Evolutionary conservation across 768 basidiomycete species (phyloP).

Genomic region (Chalciporus chontae): DNA sequence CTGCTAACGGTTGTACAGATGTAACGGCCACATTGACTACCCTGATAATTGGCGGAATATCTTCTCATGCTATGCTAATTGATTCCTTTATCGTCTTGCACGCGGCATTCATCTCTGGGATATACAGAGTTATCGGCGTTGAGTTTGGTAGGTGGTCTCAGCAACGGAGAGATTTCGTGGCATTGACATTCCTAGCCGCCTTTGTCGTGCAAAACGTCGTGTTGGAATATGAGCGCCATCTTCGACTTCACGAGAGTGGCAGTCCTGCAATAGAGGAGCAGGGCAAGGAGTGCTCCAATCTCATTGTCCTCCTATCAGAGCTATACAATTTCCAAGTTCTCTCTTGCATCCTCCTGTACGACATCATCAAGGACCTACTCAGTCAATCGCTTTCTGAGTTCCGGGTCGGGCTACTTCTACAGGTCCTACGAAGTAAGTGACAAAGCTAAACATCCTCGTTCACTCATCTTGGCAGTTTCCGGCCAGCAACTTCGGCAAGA

Average conservation of each 20-base stretch:
- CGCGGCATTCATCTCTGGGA: constrained; percentile 76
- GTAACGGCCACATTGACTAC: constrained; percentile 76
- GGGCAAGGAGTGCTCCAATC: constrained; percentile 88
- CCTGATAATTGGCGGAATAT: constrained; percentile 75
- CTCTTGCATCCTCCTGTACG: constrained; percentile 85
- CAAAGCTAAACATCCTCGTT: not conserved
- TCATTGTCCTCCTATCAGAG: constrained; percentile 84
- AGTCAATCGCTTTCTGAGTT: constrained; percentile 65
- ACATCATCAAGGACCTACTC: constrained; percentile 77
- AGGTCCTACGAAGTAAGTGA: constrained; percentile 71
- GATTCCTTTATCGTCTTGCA: constrained; percentile 90
- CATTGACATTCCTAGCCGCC: constrained; percentile 50
- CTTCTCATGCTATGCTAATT: constrained; percentile 73
- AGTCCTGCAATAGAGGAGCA: constrained; percentile 29
- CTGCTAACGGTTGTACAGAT: constrained; percentile 44
- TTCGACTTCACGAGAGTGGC: constrained; percentile 31
- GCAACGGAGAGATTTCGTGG: not conserved
- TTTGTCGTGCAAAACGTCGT: constrained; percentile 77
- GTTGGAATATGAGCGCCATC: constrained; percentile 60
- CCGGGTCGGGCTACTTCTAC: constrained; percentile 82
- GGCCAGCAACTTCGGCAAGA: constrained; percentile 89
- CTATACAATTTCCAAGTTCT: constrained; percentile 96
- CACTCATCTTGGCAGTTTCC: constrained; percentile 56
- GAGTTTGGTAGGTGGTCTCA: constrained; percentile 72
- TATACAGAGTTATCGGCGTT: constrained; percentile 78